phyloP scores from a whole-genome alignment of 208 protist genomes.

The Acanthamoeba royreba region DNA sequence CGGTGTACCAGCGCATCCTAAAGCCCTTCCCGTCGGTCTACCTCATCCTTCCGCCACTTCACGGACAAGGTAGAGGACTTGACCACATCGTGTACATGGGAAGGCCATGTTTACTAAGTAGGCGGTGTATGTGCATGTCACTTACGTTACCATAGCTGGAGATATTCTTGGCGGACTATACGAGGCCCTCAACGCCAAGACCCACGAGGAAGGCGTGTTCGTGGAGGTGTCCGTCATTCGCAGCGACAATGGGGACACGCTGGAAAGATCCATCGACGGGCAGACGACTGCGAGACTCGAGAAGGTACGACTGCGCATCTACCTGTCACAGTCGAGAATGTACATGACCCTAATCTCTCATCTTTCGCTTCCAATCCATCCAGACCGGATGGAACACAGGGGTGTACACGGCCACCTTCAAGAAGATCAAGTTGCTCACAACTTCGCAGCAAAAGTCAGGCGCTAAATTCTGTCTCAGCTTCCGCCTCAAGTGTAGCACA shows the following conservation, averaged over 20 bases:
- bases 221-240: neutral
- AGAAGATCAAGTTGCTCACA: neutral
- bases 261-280: neutral
- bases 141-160: too few species aligned
- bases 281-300: neutral
- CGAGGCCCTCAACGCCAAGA: too few species aligned
- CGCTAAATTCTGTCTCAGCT: neutral
- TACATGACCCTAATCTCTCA: neutral
- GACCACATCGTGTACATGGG: too few species aligned
- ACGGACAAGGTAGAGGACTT: too few species aligned
- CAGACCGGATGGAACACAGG: neutral
- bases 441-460: neutral
- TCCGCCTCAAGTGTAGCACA: neutral
- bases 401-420: neutral
- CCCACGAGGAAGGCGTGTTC: neutral
- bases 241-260: neutral
- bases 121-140: too few species aligned
- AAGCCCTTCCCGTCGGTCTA: neutral
- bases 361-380: neutral
- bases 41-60: neutral
- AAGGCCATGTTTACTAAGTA: too few species aligned
- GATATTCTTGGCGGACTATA: too few species aligned
- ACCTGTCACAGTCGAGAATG: neutral
- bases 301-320: neutral
- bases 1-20: neutral